Evolutionary conservation across 345 rosid genomes (phyloP), one percentile per base, ranked within the genome.

Genomic region (Moringa oleifera): DNA sequence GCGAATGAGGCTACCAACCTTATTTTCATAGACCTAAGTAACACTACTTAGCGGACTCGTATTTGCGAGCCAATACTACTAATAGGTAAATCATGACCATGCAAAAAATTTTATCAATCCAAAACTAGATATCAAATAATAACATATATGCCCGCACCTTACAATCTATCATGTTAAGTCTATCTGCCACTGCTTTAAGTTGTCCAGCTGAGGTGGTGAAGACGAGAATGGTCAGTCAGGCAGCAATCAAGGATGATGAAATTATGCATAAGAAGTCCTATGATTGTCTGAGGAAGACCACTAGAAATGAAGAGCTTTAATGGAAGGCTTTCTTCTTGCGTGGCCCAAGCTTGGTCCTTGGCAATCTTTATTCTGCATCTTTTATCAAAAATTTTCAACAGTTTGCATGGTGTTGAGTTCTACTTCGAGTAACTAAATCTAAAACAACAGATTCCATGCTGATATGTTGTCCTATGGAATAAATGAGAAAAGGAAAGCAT

Each of bases 331-430:
- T 88, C 72, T 81, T 85, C 51, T 94, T 91, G 50, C 91, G n/a
- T 88, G 96, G 97, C 90, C 90, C 21, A 84, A 94, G 72, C 94
- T 91, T 61, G 97, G 97, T 65, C 94, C 97, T 4, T 91, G 91
- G 96, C 97, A 91, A 63, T 91, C 86, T 19, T 83, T 88, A 72
- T 88, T 91, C 76, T 91, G 96, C 96, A 94, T 88, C 28, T 83
- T 91, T 1, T 91, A 91, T 4, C 96, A 91, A 82, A 86, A 79
- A 71, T 71, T n/a, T 86, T 23, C 79, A 91, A 63, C 77, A 74
- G 50, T 67, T 76, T 63, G 86, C 85, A n/a, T n/a, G n/a, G n/a
- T n/a, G n/a, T n/a, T n/a, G n/a, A n/a, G n/a, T n/a, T n/a, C n/a
- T n/a, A n/a, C n/a, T n/a, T n/a, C n/a, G n/a, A n/a, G n/a, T n/a